Conservation (phyloP, 192 early-diverging fungal genomes). For the Rhizophagus prolifer region DNA sequence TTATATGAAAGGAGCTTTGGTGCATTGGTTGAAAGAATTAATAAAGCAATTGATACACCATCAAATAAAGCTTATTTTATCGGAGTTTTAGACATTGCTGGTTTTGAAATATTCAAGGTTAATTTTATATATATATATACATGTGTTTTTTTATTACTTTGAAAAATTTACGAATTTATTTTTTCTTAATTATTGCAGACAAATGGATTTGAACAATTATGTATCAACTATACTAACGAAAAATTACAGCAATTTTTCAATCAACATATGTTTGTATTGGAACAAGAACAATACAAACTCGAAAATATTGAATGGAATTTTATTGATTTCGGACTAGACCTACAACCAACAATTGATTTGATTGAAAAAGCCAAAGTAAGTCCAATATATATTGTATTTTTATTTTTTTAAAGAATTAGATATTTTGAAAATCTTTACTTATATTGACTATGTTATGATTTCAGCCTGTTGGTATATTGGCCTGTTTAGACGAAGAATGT, state of each 20-base stretch:
- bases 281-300: constrained; percentile 96
- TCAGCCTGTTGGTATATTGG: constrained; percentile 91
- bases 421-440: background rate
- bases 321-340: constrained; percentile 95
- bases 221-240: constrained; percentile 99
- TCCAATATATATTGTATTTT: background rate
- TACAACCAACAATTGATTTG: constrained; percentile 97
- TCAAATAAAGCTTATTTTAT: constrained; percentile 83
- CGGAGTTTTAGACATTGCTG: constrained; percentile 98
- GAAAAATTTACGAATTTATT: background rate
- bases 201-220: constrained; percentile 98
- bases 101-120: constrained; percentile 98
- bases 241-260: constrained; percentile 99
- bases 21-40: constrained; percentile 85
- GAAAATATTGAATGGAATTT: constrained; percentile 99
- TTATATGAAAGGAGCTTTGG: constrained; percentile 98
- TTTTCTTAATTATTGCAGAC: constrained; percentile 44
- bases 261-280: constrained; percentile 98
- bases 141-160: background rate
- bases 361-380: constrained; percentile 93
- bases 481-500: constrained; percentile 97
- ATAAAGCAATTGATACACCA: constrained; percentile 67
- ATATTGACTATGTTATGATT: background rate
- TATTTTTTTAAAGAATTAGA: background rate
- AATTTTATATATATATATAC: constrained; percentile 4